These are phyloP conservation scores for Trichosporon sp. DNA, from an alignment of 1,284 basidiomycete genomes.

Conservation along the genomic window DNA sequence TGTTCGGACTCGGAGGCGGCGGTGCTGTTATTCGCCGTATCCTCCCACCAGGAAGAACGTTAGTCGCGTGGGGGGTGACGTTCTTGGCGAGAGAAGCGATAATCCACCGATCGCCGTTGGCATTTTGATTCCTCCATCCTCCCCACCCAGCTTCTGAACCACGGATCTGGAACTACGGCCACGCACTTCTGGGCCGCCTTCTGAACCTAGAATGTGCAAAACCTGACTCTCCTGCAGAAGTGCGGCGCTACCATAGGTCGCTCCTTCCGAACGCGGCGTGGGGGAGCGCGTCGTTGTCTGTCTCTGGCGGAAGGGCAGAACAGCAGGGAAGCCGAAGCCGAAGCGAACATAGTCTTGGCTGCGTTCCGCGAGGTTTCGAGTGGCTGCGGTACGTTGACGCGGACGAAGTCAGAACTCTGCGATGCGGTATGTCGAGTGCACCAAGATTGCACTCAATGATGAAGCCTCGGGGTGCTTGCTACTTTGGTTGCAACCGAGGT, in stretches of 20 bases:
- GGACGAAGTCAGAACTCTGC: too few species aligned
- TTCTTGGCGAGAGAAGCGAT: not conserved
- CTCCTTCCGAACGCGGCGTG: not conserved
- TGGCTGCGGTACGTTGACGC: not conserved
- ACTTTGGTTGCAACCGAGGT: not conserved
- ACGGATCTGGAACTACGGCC: not conserved
- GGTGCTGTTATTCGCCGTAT: not conserved
- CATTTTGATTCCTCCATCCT: not conserved
- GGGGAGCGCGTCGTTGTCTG: not conserved
- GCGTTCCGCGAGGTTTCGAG: not conserved
- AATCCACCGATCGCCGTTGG: not conserved
- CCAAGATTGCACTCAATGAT: too few species aligned
- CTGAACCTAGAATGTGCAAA: not conserved
- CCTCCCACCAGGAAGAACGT: not conserved
- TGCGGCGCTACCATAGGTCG: not conserved
- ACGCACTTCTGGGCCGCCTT: not conserved
- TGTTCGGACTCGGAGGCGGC: not conserved
- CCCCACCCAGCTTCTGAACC: not conserved
- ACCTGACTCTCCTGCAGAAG: not conserved
- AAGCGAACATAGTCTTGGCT: not conserved
- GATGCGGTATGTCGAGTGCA: too few species aligned
- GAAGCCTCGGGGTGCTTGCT: too few species aligned
- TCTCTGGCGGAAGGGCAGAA: not conserved
- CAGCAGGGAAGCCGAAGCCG: too few species aligned
- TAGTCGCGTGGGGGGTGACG: not conserved